Evolutionary conservation across 2,329 filamentous ascomycete genomes (phyloP), one percentile per base, ranked within the genome.

Genomic region (Dactylellina parvicollis): DNA sequence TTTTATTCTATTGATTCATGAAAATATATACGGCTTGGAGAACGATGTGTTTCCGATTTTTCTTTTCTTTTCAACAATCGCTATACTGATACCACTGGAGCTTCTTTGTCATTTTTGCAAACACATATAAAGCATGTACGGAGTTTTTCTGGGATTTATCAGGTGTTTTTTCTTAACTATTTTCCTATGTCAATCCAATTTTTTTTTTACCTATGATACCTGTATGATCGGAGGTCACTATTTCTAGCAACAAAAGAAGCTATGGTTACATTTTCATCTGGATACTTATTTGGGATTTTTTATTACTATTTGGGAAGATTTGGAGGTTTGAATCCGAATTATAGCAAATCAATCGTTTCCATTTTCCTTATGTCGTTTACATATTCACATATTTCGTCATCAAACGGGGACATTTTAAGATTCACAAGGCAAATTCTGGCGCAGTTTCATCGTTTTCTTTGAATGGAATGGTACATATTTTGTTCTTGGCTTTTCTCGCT

Each of bases 101-200:
- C 69, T 73, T 60, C 12, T 73, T 42, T 60, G 34, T 73, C 67
- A 52, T 62, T 73, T 59, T 65, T 46, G 64, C 40, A 59, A 60
- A 52, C 59, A 72, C 67, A 73, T 72, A 72, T 73, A 73, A 73
- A 73, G 69, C 69, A 73, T 73, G 69, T 73, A 73, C 52, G 69
- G 69, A 73, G 69, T 73, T 73, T 60, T 60, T 66, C 55, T 44
- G 69, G 54, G 14, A 40, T 57, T 52, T 42, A 16, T 52, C 18
- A 44, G 26, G 40, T 9, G 3, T 32, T 26, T 32, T 50, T 62
- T 50, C 36, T 24, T 50, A 16, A 12, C 49, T 30, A 34, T 44
- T 62, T 72, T 55, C 56, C 49, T 71, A 71, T 57, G 56, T 62
- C 52, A 32, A 66, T 32, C 34, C 16, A 38, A 4, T 14, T 38